Conservation (phyloP, 2,329 filamentous ascomycete species). For the Arthrobotrys sphaeroides region DNA sequence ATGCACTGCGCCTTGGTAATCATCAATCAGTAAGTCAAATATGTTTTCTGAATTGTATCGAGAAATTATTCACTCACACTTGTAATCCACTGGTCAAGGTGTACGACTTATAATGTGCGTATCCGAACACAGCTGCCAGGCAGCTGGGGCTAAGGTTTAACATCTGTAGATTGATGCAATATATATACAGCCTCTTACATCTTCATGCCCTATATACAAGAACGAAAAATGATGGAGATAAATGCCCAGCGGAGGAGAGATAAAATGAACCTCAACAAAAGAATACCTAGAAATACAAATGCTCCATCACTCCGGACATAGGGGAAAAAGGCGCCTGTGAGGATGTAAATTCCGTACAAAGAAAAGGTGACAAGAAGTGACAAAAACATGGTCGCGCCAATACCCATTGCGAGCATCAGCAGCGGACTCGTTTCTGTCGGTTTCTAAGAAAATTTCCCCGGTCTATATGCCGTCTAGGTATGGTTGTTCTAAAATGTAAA, state of each 20-base stretch:
- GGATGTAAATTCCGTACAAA: constrained; percentile 4
- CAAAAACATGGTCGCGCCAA: background rate
- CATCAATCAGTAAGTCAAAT: too few relatives aligned
- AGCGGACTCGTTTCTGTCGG: background rate
- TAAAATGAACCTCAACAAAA: constrained; percentile 5
- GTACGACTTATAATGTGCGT: background rate
- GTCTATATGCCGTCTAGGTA: constrained; percentile 29
- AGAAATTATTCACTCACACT: too few relatives aligned
- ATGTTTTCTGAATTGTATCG: too few relatives aligned
- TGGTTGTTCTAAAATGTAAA: constrained; percentile 14
- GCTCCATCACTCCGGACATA: constrained; percentile 23
- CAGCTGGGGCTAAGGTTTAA: constrained; percentile 1
- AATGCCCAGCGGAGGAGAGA: constrained; percentile 18
- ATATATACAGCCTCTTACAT: constrained; percentile 5
- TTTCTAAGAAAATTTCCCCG: constrained; percentile 7
- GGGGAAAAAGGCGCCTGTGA: constrained; percentile 15
- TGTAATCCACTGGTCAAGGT: too few relatives aligned
- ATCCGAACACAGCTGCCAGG: background rate
- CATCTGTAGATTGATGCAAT: background rate
- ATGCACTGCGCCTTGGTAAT: too few relatives aligned
- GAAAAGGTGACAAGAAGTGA: background rate
- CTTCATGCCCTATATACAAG: background rate
- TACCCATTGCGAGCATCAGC: background rate
- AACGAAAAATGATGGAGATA: constrained; percentile 3
- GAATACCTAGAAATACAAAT: background rate